These are phyloP conservation scores for Ormosia emarginata DNA, from an alignment of 306 rosid genomes.

Conservation along the genomic window DNA sequence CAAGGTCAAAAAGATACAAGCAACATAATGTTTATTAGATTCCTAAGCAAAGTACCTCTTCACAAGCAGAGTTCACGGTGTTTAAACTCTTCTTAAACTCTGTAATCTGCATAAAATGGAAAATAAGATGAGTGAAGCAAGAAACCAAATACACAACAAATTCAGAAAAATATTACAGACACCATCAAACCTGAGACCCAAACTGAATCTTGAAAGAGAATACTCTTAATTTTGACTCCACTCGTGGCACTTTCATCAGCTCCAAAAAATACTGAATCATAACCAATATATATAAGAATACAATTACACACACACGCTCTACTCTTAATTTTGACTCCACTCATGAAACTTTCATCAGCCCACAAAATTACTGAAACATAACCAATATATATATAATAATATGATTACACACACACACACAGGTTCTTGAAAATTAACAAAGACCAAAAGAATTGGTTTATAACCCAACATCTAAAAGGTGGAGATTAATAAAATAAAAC, in stretches of 20 bases:
- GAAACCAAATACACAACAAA: slow-evolving; percentile 12
- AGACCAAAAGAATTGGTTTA: neutral
- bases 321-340: slow-evolving; percentile 72
- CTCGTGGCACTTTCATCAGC: slow-evolving; percentile 94
- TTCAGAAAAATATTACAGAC: slow-evolving; percentile 19
- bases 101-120: slow-evolving; percentile 50
- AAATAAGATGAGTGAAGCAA: slow-evolving; percentile 25
- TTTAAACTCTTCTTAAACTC: slow-evolving; percentile 81
- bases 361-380: slow-evolving; percentile 73
- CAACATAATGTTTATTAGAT: neutral
- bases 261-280: slow-evolving; percentile 82
- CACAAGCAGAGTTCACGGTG: slow-evolving; percentile 74
- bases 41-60: slow-evolving; percentile 61
- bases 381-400: slow-evolving; percentile 17
- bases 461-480: neutral
- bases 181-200: slow-evolving; percentile 70
- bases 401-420: neutral
- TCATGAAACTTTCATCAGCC: slow-evolving; percentile 90
- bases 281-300: slow-evolving; percentile 18
- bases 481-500: neutral
- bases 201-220: slow-evolving; percentile 94
- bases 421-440: slow-evolving; percentile 7
- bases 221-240: slow-evolving; percentile 90
- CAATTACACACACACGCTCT: neutral
- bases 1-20: slow-evolving; percentile 21